phyloP scores from a whole-genome alignment of 306 rosid genomes.

The Astragalus glycyphyllos region DNA sequence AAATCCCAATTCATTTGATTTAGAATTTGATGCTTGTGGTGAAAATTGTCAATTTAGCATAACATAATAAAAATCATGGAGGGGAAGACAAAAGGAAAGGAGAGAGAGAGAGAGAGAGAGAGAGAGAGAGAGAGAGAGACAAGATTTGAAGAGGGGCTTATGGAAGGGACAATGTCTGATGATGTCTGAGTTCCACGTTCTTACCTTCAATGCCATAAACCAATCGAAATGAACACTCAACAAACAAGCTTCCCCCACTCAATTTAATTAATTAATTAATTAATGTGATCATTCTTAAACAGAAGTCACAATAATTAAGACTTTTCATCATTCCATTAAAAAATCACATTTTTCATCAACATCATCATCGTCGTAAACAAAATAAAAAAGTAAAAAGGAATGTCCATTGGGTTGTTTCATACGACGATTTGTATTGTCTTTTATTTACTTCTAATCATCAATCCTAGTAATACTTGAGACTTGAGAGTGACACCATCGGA shows the following conservation, averaged over 20 bases:
- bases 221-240: neutral
- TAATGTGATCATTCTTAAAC: neutral
- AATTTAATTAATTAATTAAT: neutral
- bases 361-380: neutral
- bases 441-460: neutral
- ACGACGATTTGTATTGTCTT: neutral
- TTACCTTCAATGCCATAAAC: neutral
- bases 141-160: conserved; percentile 24
- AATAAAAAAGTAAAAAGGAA: neutral
- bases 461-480: neutral
- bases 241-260: conserved; percentile 2
- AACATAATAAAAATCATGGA: too few species aligned
- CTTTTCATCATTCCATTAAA: neutral
- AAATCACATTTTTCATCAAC: neutral
- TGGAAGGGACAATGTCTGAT: conserved; percentile 9
- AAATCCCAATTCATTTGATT: too few species aligned
- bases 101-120: too few species aligned
- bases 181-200: conserved; percentile 29
- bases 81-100: too few species aligned
- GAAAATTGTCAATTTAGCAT: too few species aligned
- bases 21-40: too few species aligned
- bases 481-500: conserved; percentile 5
- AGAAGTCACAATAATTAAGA: neutral
- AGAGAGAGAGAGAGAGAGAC: neutral
- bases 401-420: conserved; percentile 1